These are phyloP conservation scores for Aspergillus novoparasiticus DNA, from an alignment of 2,329 filamentous ascomycete genomes.

Conservation along the genomic window DNA sequence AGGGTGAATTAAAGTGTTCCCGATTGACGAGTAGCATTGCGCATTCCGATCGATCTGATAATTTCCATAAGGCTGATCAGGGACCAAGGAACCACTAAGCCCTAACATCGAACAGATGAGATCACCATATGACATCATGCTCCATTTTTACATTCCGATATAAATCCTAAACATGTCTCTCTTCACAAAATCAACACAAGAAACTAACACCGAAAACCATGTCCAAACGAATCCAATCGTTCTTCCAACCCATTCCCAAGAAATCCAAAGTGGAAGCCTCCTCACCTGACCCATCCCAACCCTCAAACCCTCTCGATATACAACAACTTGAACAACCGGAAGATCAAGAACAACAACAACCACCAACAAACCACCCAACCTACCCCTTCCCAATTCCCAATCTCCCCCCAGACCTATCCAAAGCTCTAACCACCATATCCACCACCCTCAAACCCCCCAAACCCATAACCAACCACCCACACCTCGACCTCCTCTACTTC, in stretches of 20 bases:
- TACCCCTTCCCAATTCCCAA: constrained; percentile 58
- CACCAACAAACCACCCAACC: constrained; percentile 47
- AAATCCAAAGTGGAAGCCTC: constrained; percentile 26
- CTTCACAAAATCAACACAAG: not conserved
- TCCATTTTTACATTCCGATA: not conserved
- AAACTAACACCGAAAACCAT: constrained; percentile 18
- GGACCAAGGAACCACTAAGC: constrained; percentile 1
- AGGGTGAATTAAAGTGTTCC: not conserved
- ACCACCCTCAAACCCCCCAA: constrained; percentile 54
- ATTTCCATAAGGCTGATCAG: not conserved
- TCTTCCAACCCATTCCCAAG: constrained; percentile 61
- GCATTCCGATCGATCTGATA: not conserved
- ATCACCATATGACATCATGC: constrained; percentile 1
- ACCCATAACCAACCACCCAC: constrained; percentile 67
- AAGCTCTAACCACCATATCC: constrained; percentile 21
- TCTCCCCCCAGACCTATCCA: constrained; percentile 46
- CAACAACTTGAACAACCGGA: constrained; percentile 17
- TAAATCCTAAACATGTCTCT: not conserved
- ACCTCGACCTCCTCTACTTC: constrained; percentile 75
- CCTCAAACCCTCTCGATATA: constrained; percentile 19
- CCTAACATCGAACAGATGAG: not conserved
- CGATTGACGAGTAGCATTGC: not conserved
- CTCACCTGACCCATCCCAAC: not conserved
- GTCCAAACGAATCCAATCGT: constrained; percentile 67
- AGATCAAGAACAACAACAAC: not conserved